A percentile compares a stretch with the other conserved stretches of the same genome.
Conservation (phyloP, 352 stramenopile species). For the Elongisporangium undulatum region DNA sequence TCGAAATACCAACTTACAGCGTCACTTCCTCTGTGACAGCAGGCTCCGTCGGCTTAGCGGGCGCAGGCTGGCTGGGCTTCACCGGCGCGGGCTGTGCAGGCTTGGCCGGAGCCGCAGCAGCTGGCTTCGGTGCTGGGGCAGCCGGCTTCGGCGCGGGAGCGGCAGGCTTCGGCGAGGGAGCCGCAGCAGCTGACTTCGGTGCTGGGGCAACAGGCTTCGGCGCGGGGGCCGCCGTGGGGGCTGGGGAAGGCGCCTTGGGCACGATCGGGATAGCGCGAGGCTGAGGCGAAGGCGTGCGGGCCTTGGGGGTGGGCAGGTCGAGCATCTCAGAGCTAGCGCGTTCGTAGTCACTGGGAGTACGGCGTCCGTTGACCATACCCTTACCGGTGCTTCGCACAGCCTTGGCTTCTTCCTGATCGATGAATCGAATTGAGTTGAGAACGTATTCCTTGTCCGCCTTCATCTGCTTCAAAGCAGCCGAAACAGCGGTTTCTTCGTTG, state of each 20-base stretch:
- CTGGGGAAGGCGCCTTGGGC: constrained; percentile 2
- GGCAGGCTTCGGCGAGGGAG: constrained; percentile 16
- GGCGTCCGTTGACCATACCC: constrained; percentile 34
- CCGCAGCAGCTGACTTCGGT: constrained; percentile 3
- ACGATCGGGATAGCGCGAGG: constrained; percentile 7
- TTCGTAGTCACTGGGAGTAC: constrained; percentile 40
- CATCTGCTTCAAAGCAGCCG: constrained; percentile 75
- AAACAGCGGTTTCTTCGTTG: constrained; percentile 66
- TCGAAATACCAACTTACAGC: not conserved
- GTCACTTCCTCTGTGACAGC: not conserved
- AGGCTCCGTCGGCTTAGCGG: not conserved
- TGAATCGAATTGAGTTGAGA: constrained; percentile 87
- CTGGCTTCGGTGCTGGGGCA: constrained; percentile 13
- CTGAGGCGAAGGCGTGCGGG: constrained; percentile 16
- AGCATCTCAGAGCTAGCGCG: constrained; percentile 43
- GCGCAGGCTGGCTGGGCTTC: too few relatives aligned
- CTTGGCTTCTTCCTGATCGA: constrained; percentile 87
- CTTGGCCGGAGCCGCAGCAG: constrained; percentile 4
- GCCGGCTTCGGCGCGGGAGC: constrained; percentile 15
- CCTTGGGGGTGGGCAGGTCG: constrained; percentile 30
- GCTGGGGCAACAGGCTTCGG: constrained; percentile 3
- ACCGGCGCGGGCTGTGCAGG: not conserved
- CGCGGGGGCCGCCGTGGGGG: constrained; percentile 5
- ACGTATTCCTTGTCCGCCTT: constrained; percentile 88
- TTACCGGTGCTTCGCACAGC: constrained; percentile 81